Percentiles rank a stretch among this genome's conserved stretches.
Evolutionary conservation across 139 green algal species (phyloP).

Genomic region (Closterium sp.): DNA sequence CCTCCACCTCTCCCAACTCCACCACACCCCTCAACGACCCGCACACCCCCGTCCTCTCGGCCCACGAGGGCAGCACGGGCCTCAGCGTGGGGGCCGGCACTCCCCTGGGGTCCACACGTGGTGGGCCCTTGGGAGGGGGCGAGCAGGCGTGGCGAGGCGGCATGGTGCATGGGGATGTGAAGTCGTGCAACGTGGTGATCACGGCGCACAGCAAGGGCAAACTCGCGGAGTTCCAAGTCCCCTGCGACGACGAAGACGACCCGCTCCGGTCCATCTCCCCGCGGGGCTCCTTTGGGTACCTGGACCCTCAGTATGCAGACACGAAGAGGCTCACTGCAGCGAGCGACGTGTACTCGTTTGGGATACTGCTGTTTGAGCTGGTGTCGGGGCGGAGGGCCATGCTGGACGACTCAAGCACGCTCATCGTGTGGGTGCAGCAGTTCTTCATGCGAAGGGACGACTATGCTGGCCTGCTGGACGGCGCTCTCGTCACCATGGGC

Average conservation of each 20-base stretch:
- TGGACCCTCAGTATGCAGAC: constrained; percentile 9
- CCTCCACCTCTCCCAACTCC: neutral
- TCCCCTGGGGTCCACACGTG: neutral
- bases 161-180: constrained; percentile 92
- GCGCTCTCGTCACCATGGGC: neutral
- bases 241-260: neutral
- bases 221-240: neutral
- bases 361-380: constrained; percentile 24
- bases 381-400: constrained; percentile 11
- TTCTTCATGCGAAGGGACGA: constrained; percentile 7
- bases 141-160: neutral
- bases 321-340: neutral
- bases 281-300: constrained; percentile 15
- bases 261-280: neutral
- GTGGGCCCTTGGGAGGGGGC: no score
- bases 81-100: neutral
- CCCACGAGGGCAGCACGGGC: neutral
- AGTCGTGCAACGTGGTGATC: constrained; percentile 92
- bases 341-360: constrained; percentile 33
- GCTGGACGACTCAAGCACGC: constrained; percentile 24
- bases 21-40: neutral
- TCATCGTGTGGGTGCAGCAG: constrained; percentile 25
- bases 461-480: constrained; percentile 2
- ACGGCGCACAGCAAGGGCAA: constrained; percentile 7
- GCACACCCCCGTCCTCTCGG: neutral